phyloP scores from a whole-genome alignment of 495 filamentous ascomycete genomes.

The Aspergillus incahuasiensis region DNA sequence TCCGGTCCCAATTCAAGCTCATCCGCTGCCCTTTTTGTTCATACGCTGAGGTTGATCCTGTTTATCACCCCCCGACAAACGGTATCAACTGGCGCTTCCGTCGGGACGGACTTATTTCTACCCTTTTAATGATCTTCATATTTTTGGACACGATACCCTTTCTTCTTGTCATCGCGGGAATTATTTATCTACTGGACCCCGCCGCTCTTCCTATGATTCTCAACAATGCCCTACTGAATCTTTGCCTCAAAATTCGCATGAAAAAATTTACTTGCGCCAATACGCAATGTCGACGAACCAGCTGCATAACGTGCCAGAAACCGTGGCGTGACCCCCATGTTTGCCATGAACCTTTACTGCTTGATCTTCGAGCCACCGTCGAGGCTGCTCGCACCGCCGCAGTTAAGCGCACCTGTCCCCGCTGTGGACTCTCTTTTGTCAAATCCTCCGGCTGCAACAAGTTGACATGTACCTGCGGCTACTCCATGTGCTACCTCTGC shows the following conservation, averaged over 20 bases:
- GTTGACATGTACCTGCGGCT: conserved; percentile 93
- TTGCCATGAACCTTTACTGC: conserved; percentile 57
- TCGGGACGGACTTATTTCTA: conserved; percentile 41
- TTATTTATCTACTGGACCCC: conserved; percentile 38
- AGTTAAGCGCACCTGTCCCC: conserved; percentile 91
- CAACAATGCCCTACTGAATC: conserved; percentile 52
- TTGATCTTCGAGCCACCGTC: conserved; percentile 78
- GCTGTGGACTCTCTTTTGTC: conserved; percentile 84
- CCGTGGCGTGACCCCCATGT: conserved; percentile 63
- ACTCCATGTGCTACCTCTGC: conserved; percentile 95
- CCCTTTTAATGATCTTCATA: conserved; percentile 32
- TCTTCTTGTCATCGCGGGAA: conserved; percentile 44
- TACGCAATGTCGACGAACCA: conserved; percentile 57
- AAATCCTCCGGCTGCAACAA: conserved; percentile 95
- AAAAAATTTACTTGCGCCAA: conserved; percentile 71
- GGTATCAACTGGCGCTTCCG: conserved; percentile 45
- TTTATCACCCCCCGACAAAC: conserved; percentile 53
- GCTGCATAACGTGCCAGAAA: conserved; percentile 71
- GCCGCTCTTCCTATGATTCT: conserved; percentile 38
- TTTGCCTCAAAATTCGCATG: conserved; percentile 59
- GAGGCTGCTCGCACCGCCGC: conserved; percentile 89
- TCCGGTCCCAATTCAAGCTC: conserved; percentile 67
- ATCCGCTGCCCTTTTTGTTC: conserved; percentile 84
- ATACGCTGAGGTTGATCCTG: conserved; percentile 84
- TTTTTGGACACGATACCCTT: conserved; percentile 50